phyloP scores from a whole-genome alignment of 2,329 filamentous ascomycete genomes.

The Fusarium heterosporum region DNA sequence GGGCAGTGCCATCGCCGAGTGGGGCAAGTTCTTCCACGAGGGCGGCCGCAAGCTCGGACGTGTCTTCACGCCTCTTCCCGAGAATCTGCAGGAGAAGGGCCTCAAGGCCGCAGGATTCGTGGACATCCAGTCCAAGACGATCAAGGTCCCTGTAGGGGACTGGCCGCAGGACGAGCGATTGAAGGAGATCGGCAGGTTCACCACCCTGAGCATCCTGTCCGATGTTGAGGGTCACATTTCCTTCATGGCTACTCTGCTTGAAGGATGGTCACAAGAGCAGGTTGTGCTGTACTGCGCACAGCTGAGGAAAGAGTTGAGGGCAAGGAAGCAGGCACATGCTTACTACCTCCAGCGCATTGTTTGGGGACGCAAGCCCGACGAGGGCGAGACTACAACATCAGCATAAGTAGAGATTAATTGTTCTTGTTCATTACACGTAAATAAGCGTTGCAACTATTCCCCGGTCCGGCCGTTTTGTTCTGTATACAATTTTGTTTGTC shows the following conservation, averaged over 20 bases:
- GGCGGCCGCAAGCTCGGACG: constrained; percentile 49
- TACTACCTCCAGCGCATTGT: constrained; percentile 49
- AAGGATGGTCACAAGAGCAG: constrained; percentile 52
- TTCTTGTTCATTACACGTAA: constrained; percentile 27
- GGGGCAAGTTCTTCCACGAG: constrained; percentile 46
- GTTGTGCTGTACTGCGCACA: constrained; percentile 50
- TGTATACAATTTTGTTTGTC: constrained; percentile 9
- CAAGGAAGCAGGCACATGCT: constrained; percentile 42
- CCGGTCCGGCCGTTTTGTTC: constrained; percentile 20
- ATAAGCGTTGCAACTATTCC: constrained; percentile 23
- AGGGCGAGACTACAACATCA: neutral
- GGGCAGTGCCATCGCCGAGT: constrained; percentile 45
- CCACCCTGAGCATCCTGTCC: constrained; percentile 49
- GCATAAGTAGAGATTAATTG: constrained; percentile 5
- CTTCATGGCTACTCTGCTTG: constrained; percentile 51
- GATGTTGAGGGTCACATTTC: constrained; percentile 52
- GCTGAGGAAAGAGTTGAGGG: constrained; percentile 48
- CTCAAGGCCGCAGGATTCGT: constrained; percentile 37
- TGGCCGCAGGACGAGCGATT: constrained; percentile 35
- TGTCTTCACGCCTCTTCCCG: constrained; percentile 39
- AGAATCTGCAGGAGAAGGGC: constrained; percentile 34
- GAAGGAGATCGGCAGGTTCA: constrained; percentile 45
- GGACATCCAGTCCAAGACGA: constrained; percentile 36
- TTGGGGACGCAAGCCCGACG: constrained; percentile 37
- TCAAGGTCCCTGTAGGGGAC: constrained; percentile 39